Evolutionary conservation across 495 filamentous ascomycete genomes (phyloP), one percentile per base, ranked within the genome.

Genomic region (Astrocystis sublimbata): DNA sequence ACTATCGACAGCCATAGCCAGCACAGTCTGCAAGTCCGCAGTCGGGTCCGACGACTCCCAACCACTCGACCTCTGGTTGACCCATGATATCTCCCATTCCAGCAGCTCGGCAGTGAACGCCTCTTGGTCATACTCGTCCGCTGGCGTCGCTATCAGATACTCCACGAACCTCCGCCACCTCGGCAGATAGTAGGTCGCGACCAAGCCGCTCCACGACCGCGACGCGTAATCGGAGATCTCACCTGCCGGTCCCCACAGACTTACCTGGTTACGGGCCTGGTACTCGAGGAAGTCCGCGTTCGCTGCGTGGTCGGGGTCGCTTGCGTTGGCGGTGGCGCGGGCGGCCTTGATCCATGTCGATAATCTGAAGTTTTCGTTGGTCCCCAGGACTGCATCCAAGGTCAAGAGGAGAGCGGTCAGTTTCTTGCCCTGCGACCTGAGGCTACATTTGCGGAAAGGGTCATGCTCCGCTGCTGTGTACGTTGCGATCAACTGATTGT

Each of bases 201-300:
- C 73, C 2, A 85, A 63, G 6, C 81, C 81, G 40, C 73, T 73
- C 81, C 81, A 85, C 38, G 67, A 65, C 60, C 83, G 83, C 0
- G 74, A 78, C 2, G 79, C 79, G 60, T 84, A 84, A 63, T 84
- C 81, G 26, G 62, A 71, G 26, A 83, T 81, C 63, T 85, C 66
- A 10, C 81, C 79, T 2, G 63, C 65, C 0, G 81, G 82, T 0
- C 82, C 82, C 81, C 81, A 85, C 4, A 83, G 71, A 13, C 81
- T 84, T 55, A 84, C 76, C 60, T 84, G 81, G 58, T 84, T 83
- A 45, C 78, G 75, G 7, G 81, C 81, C 40, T 84, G 71, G 61
- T 81, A 83, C 58, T 81, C 80, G 56, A 76, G 72, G 62, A 78
- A 83, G 15, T 74, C 65, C 47, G 71, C 70, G 3, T 63, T 55